A percentile compares a stretch with the other conserved stretches of the same genome.
Evolutionary conservation across 768 basidiomycete species (phyloP).

Genomic region (Tulasnella calospora): DNA sequence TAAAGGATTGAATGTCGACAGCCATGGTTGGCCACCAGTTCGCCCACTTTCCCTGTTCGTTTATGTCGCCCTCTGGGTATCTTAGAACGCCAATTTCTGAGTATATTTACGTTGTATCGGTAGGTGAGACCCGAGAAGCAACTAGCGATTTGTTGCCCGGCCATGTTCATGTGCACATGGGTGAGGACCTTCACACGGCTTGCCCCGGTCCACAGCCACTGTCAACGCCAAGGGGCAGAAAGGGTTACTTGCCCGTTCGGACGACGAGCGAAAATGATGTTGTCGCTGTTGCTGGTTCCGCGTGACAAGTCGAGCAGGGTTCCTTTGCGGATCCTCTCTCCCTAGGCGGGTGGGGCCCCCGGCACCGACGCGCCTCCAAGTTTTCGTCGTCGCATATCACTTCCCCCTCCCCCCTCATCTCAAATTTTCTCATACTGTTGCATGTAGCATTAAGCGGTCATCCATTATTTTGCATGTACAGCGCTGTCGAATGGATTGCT

Average conservation of each 20-base stretch:
- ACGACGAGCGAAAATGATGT: not conserved
- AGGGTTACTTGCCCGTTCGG: not conserved
- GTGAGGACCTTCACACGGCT: too few species aligned
- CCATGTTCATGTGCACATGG: too few species aligned
- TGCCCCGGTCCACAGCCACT: not conserved
- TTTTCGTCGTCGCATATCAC: not conserved
- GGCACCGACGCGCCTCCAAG: too few species aligned
- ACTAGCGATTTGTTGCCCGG: too few species aligned
- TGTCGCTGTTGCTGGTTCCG: not conserved
- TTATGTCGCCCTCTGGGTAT: too few species aligned
- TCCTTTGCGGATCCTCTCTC: not conserved
- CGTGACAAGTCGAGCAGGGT: not conserved
- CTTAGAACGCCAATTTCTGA: too few species aligned
- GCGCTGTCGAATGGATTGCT: not conserved
- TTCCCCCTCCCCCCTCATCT: not conserved
- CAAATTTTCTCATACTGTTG: not conserved
- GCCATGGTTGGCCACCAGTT: too few species aligned
- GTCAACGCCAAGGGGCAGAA: not conserved
- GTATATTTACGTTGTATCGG: too few species aligned
- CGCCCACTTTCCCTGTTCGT: too few species aligned
- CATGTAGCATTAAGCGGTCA: constrained; percentile 4
- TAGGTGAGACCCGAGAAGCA: too few species aligned
- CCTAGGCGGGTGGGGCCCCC: too few species aligned
- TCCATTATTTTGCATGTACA: not conserved
- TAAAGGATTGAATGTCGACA: too few species aligned